Base-by-base conservation (phyloP, 768 basidiomycete genomes). In the Pleurotus eryngii region DNA sequence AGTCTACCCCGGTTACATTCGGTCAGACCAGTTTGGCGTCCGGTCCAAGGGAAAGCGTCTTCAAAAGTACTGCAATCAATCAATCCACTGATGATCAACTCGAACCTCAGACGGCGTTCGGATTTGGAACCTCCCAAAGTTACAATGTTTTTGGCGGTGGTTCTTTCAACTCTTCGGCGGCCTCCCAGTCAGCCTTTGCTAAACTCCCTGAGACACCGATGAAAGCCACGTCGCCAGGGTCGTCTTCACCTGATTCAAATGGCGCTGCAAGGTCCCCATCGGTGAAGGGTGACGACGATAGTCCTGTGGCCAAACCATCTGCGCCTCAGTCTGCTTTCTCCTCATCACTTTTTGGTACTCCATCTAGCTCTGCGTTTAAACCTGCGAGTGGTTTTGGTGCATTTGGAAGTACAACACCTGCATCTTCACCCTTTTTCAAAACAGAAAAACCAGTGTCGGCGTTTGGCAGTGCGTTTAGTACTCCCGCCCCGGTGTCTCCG, bases 401-500 rank as follows among this genome's bases (percentile, higher is more conserved):
- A 0, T 81, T 83, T 64, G 78, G 77, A 15, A 74, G 72, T 37
- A 63, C 66, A 47, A 61, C 73, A 3, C 68, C 78, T 3, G 68
- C 68, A 22, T 67, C 74, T 40, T 86, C 85, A 5, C 83, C 84
- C 3, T 86, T 86, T 67, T 79, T 80, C 66, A 78, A 80, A 7
- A 51, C 70, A 18, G 72, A 68, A 20, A 74, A 71, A 45, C 57
- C 72, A 1, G 65, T 74, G 22, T 61, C 70, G 6, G 70, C 73
- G 9, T 74, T 78, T 12, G 76, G 68, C 1, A 79, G 84, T 57
- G 62, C 62, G 35, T 53, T 59, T 17, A 24, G 42, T 45, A 62
- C 67, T 27, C 70, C 76, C n/a, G 65, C 67, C 6, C 80, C 79
- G 56, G 46, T 71, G 11, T 59, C 74, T 7, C 71, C 76, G n/a